Percentiles rank a stretch among this genome's conserved stretches.
Conservation (phyloP, 2,329 filamentous ascomycete species). For the Paraphaeosphaeria sporulosa region DNA sequence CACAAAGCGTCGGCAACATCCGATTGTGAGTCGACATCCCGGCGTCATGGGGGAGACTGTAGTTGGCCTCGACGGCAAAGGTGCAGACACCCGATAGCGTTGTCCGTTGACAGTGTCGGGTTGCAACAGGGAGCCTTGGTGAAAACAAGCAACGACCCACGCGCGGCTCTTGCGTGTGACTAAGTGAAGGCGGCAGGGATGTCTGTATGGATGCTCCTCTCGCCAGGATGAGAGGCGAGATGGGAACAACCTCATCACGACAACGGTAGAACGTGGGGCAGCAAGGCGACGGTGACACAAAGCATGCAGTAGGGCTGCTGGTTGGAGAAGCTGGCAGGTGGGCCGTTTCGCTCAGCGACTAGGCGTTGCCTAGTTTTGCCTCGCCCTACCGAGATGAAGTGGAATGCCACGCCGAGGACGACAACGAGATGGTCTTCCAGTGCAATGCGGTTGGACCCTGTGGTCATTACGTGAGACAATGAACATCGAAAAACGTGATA, state of each 20-base stretch:
- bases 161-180: conserved; percentile 19
- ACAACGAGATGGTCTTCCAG: neutral
- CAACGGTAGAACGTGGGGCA: conserved; percentile 11
- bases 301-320: conserved; percentile 6
- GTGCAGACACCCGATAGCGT: conserved; percentile 12
- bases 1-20: conserved; percentile 9
- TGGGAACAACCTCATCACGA: conserved; percentile 9
- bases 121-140: conserved; percentile 11
- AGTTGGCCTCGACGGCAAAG: conserved; percentile 3
- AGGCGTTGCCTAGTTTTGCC: conserved; percentile 19
- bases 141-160: conserved; percentile 1
- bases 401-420: neutral
- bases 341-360: conserved; percentile 13
- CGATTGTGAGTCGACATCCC: conserved; percentile 5
- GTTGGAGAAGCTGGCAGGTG: conserved; percentile 4
- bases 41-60: neutral
- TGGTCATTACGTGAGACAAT: conserved; percentile 12
- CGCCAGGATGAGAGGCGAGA: conserved; percentile 6
- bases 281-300: conserved; percentile 6
- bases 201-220: conserved; percentile 4
- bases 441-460: neutral
- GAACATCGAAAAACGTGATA: neutral
- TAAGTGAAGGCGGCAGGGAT: conserved; percentile 7
- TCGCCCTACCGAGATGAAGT: conserved; percentile 1
- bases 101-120: conserved; percentile 6